Percentiles rank a stretch among this genome's conserved stretches.
phyloP scores from a whole-genome alignment of 2,329 filamentous ascomycete species.

The Aureobasidium sp. region DNA sequence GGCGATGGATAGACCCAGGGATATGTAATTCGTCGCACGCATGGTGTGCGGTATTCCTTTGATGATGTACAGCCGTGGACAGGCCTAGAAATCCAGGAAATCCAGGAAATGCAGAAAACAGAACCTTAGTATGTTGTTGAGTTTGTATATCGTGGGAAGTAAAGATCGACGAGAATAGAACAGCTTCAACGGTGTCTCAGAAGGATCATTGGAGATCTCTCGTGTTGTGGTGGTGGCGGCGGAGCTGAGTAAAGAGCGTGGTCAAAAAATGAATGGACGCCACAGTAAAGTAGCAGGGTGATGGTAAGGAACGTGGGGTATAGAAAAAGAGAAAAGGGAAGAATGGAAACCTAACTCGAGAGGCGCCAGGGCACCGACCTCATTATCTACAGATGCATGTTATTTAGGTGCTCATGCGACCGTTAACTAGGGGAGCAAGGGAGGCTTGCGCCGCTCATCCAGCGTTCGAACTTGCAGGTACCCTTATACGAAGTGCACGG shows the following conservation, averaged over 20 bases:
- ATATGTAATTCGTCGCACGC: background rate
- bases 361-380: background rate
- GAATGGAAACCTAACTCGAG: background rate
- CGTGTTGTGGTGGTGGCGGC: background rate
- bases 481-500: conserved; percentile 10
- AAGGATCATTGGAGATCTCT: background rate
- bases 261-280: conserved; percentile 2
- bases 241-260: background rate
- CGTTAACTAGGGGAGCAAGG: conserved; percentile 6
- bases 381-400: conserved; percentile 2
- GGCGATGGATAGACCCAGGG: background rate
- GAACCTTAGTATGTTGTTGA: background rate
- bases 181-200: conserved; percentile 11
- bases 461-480: background rate
- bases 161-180: conserved; percentile 9
- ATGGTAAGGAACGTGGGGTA: background rate
- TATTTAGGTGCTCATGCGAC: conserved; percentile 1
- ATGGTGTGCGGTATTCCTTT: background rate
- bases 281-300: background rate
- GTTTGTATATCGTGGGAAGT: background rate
- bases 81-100: background rate
- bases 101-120: background rate
- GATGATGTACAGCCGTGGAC: background rate
- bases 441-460: background rate
- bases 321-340: background rate